Base-by-base conservation (phyloP, 2,329 filamentous ascomycete genomes). In the Cladosporium sp. region DNA sequence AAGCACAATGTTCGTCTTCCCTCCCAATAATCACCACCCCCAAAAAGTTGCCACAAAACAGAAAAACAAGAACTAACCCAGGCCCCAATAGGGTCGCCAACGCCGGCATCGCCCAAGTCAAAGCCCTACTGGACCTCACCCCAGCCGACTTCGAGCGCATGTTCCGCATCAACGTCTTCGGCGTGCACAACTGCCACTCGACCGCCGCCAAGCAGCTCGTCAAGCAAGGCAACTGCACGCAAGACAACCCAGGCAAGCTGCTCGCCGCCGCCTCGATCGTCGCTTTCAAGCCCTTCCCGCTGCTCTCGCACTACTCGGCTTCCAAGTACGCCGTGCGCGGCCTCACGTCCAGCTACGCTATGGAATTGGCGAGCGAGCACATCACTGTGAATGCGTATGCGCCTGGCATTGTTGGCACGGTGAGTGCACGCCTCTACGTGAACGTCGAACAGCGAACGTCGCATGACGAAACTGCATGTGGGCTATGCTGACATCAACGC, bases 351-450 rank as follows among this genome's bases (percentile, higher is more conserved):
- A 85, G 83, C 0, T 89, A 88, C 68, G 88, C 88, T 0, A 86
- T 89, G 82, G 88, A 89, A 67, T 80, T 90, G 76, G 88, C 88
- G 0, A 75, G 78, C 56, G 83, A 90, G 72, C 80, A 85, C 65
- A 90, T 91, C 73, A 89, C 86, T 0, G 87, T 85, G 23, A 91
- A 91, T 69, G 83, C 84, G 0, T 90, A 90, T 70, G 88, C 86
- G 0, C 88, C 88, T 0, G 89, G 89, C 0, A 89, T 91, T 57
- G 87, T 91, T 0, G 86, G 84, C 21, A 57, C 54, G 10, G 54
- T 39, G 30, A 57, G 51, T 54, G n/a, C n/a, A n/a, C n/a, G n/a
- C n/a, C n/a, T n/a, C n/a, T n/a, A n/a, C n/a, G n/a, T 8, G 49
- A 28, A 28, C 28, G 3, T n/a, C 3, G 8, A 18, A 8, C 28